A percentile compares a stretch with the other conserved stretches of the same genome.
phyloP scores from a whole-genome alignment of 805 yeast species.

The Ogataea philodendri region DNA sequence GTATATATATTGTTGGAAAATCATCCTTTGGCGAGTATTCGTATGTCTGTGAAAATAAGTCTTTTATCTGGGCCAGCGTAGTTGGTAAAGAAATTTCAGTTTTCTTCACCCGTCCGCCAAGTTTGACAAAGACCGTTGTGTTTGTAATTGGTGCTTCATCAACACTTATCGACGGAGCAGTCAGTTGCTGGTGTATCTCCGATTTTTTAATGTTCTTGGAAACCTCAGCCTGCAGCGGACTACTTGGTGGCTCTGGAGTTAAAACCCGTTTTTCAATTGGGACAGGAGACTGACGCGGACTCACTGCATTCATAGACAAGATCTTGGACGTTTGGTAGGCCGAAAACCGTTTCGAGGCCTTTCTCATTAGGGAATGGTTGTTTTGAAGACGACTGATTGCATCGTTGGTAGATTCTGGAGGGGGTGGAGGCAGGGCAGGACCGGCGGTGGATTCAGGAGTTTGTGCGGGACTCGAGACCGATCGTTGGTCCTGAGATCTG shows the following conservation, averaged over 20 bases:
- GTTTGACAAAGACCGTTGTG: slow-evolving; percentile 43
- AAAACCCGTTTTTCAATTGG: slow-evolving; percentile 8
- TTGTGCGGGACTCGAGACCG: slow-evolving; percentile 30
- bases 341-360: slow-evolving; percentile 91
- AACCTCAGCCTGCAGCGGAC: slow-evolving; percentile 28
- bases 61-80: slow-evolving; percentile 53
- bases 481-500: slow-evolving; percentile 16
- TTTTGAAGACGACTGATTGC: slow-evolving; percentile 78
- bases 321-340: slow-evolving; percentile 65
- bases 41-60: slow-evolving; percentile 82
- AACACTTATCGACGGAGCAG: slow-evolving; percentile 12
- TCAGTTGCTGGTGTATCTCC: slow-evolving; percentile 24
- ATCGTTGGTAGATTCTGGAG: slow-evolving; percentile 36
- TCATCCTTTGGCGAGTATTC: slow-evolving; percentile 65
- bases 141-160: slow-evolving; percentile 6
- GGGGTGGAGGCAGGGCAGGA: slow-evolving; percentile 5
- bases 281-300: slow-evolving; percentile 18
- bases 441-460: slow-evolving; percentile 8
- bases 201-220: slow-evolving; percentile 26
- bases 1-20: slow-evolving; percentile 78
- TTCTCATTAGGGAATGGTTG: slow-evolving; percentile 78
- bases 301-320: slow-evolving; percentile 27
- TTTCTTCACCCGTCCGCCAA: slow-evolving; percentile 56
- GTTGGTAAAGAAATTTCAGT: slow-evolving; percentile 44
- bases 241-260: slow-evolving; percentile 19